Evolutionary conservation across 495 filamentous ascomycete species (phyloP), one percentile per base, ranked within the genome.

Genomic region (Aspergillus campestris): DNA sequence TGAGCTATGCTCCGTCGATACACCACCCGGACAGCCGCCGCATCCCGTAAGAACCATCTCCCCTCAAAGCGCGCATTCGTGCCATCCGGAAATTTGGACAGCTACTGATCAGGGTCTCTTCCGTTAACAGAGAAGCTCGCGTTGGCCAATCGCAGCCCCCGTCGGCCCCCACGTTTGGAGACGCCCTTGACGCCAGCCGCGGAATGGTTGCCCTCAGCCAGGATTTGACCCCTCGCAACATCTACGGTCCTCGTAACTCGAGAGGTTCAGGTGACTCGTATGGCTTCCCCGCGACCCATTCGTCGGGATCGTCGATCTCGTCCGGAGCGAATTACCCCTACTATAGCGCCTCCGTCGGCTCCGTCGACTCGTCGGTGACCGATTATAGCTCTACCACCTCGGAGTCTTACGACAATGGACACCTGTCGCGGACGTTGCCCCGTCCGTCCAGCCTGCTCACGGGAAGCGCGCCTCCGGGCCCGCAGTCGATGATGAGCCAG

Each of bases 121-220:
- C 13, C 18, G 24, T 34, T 9, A 47, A 35, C 52, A 73, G 70
- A 53, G 84, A 84, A 59, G 75, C 72, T 63, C 76, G 82, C 35
- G 76, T 81, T 52, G 76, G 75, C 59, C 53, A 59, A 33, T 57
- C 67, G 34, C 62, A 59, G 38, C 56, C 62, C 41, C 40, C 66
- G 44, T 42, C 58, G 15, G 50, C 64, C 36, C 62, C 57, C 44
- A 64, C 71, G 41, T 67, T 64, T 45, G 58, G 66, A 45, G 88
- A 94, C 58, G 86, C 87, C n/a, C 79, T 95, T 38, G 89, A 94
- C 57, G 89, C 89, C 12, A 82, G 82, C 55, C 80, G 86, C 35
- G 89, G 89, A 48, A 95, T 98, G 87, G 77, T 96, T 15, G 87
- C 89, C 7, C 86, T 96, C 77, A 94, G 89, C 73, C 91, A 97